Base-by-base conservation (phyloP, 164 flowering plant genomes). In the Warburgia ugandensis region DNA sequence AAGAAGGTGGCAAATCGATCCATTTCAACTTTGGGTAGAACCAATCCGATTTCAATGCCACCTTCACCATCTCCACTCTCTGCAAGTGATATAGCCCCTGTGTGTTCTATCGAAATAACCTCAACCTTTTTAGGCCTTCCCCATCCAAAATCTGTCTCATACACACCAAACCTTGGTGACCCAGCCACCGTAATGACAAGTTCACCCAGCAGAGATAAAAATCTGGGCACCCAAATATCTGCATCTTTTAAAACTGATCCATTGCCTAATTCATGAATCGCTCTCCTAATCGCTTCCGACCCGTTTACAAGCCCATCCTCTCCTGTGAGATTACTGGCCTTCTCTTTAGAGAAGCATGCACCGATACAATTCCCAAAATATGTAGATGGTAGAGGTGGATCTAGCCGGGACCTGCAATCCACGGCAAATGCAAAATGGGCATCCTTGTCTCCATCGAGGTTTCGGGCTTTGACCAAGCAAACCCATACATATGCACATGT, bases 101-200 rank as follows among this genome's bases (percentile, higher is more conserved):
- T 51, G 3, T 13, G 19, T 59, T 73, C 76, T 17, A 72, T 56
- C 0, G 77, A 75, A 16, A 67, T 56, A 2, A 61, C 22, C 39
- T 80, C 84, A 3, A 26, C 56, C 64, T 73, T 78, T 25, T 25
- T 68, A 1, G 84, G 83, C 63, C 33, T 71, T 7, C 87, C 86
- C 73, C 72, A 80, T 12, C 92, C 87, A 40, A 73, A 83, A 69
- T 83, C 78, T 1, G 66, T 68, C 10, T 69, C 75, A 25, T 83
- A 83, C 3, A 47, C 52, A 1, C 32, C 52, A 11, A 74, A 48
- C 54, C 55, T 70, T 5, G 79, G 73, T 7, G 86, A 70, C 1
- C 83, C 79, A 1, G 78, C 64, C n/a, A 77, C 68, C 5, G 29
- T 9, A 3, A 68, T 7, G 1, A 50, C 7, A 0, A 40, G 10